Base-by-base conservation (phyloP, 257 asterid genomes). In the Capsicum baccatum region DNA sequence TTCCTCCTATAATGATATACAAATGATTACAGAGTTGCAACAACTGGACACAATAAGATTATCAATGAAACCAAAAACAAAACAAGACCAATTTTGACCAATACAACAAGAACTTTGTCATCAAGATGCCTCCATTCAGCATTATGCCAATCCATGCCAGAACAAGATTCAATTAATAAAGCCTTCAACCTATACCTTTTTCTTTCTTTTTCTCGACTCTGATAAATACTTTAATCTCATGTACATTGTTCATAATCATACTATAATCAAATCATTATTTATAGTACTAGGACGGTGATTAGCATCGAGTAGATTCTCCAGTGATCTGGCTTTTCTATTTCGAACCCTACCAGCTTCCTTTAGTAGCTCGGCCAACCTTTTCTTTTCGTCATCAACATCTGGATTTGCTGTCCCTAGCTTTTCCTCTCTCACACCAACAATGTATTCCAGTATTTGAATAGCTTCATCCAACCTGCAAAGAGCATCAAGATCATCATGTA, bases 351-450 rank as follows among this genome's bases (percentile, higher is more conserved):
- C 97, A 0, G 93, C 95, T 89, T 95, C 98, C 88, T 94, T 95
- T 71, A 95, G 83, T 39, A 95, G 91, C 91, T 94, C 98, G 0
- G 91, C 92, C 89, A 95, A 64, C 91, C 99, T 93, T 92, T 88
- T 95, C 90, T 93, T 95, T 88, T 95, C 99, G 37, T 95, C 99
- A 9, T 91, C 96, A 50, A 95, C 96, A 0, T 95, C 98, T 62
- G 99, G 98, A 91, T 95, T 95, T 48, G 99, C 99, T 80, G 99
- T 94, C 86, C 99, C 99, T 21, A 95, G 97, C 93, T 94, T 95
- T 88, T 95, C 99, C 90, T 95, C 99, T 73, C 99, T 94, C 93
- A 92, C 91, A 15, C 94, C 95, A 37, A 95, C 99, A 13, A 95
- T 88, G 79, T 91, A 89, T 91, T 95, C 99, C 85, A 95, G 87